Percentiles rank a stretch among this genome's conserved stretches.
Conservation (phyloP, 75 land plant species). For the Selaginella moellendorffii region DNA sequence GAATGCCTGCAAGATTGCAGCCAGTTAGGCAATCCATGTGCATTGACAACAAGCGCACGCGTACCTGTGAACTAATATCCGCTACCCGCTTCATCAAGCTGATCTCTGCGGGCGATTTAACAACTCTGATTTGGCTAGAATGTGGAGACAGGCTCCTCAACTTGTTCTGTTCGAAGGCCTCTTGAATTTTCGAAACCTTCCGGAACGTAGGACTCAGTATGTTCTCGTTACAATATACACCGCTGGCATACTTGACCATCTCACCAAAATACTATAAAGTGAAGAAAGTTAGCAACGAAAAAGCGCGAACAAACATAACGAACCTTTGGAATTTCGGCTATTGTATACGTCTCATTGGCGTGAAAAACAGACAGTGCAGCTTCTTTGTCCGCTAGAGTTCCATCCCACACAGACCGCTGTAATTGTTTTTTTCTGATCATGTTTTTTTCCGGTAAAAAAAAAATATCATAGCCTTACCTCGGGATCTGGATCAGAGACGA, state of each 20-base stretch:
- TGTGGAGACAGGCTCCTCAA: not conserved
- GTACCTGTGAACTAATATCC: not conserved
- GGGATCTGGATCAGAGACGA: conserved; percentile 66
- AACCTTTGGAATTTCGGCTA: not conserved
- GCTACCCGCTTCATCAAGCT: not conserved
- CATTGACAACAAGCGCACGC: not conserved
- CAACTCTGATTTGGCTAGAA: not conserved
- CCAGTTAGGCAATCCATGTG: not conserved
- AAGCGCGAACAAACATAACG: not conserved
- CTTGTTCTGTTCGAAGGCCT: not conserved
- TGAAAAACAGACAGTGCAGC: not conserved
- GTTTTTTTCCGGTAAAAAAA: conserved; percentile 36
- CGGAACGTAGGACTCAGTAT: not conserved
- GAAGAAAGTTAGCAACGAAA: not conserved
- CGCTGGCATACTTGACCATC: not conserved
- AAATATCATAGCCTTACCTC: conserved; percentile 28
- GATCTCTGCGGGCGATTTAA: not conserved
- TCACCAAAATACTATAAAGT: not conserved
- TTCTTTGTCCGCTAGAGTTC: not conserved
- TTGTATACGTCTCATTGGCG: not conserved
- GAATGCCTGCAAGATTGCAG: conserved; percentile 37
- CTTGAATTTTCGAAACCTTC: not conserved
- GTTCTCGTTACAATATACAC: not conserved
- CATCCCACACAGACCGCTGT: not conserved
- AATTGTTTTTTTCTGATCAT: not conserved